phyloP scores from a whole-genome alignment of 495 filamentous ascomycete species.

The Cercophora newfieldiana region DNA sequence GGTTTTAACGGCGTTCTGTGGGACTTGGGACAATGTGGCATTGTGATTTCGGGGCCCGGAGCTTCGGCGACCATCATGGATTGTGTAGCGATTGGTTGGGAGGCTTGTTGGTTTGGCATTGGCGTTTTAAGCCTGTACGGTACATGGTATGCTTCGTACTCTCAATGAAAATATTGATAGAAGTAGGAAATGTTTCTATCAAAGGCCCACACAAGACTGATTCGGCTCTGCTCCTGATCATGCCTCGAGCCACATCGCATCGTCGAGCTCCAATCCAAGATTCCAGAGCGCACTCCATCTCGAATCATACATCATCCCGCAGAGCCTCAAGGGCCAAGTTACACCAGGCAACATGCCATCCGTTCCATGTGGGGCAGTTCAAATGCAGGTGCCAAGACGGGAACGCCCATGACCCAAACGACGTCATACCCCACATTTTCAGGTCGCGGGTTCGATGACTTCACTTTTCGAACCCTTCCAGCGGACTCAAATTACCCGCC shows the following conservation, averaged over 20 bases:
- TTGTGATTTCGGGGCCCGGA: no score
- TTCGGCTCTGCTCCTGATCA: not conserved
- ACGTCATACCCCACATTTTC: not conserved
- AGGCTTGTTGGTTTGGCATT: no score
- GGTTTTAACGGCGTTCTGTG: not conserved
- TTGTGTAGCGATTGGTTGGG: not conserved
- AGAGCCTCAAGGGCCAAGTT: not conserved
- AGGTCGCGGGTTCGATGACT: not conserved
- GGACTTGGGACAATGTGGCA: no score
- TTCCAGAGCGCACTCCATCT: not conserved
- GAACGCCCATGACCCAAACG: not conserved
- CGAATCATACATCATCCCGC: not conserved
- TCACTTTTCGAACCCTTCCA: not conserved
- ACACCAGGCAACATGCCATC: not conserved
- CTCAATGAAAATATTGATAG: not conserved
- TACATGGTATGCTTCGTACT: no score
- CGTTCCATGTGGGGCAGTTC: not conserved
- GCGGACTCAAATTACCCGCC: not conserved
- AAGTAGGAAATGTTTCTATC: not conserved
- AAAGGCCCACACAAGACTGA: not conserved
- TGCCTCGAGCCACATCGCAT: not conserved
- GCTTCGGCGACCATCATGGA: not conserved
- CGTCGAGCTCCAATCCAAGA: not conserved
- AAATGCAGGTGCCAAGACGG: not conserved
- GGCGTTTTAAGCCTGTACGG: no score